Percentiles rank a stretch among this genome's conserved stretches.
Conservation (phyloP, 371 early-diverging fungal genomes). For the Smittium culicis region DNA sequence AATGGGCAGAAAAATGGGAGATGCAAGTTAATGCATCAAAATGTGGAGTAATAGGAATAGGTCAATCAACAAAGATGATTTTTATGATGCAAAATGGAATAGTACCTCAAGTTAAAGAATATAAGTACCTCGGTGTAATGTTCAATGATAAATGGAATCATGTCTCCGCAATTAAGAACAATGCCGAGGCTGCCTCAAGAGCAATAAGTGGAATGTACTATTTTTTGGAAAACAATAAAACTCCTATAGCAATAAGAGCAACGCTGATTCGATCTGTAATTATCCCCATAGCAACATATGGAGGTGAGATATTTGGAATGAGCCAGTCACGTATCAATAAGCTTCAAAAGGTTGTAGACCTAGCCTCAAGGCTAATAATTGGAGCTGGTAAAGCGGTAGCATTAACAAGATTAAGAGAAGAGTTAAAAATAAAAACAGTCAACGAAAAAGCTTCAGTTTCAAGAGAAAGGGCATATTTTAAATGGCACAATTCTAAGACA, state of each 20-base stretch:
- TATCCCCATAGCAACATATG: neutral
- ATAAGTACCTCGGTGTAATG: neutral
- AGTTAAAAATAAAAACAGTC: conserved; percentile 1
- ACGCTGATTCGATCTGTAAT: neutral
- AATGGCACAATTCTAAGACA: neutral
- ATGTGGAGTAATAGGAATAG: neutral
- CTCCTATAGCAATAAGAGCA: neutral
- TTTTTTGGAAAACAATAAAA: neutral
- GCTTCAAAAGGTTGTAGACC: neutral
- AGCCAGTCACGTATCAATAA: neutral
- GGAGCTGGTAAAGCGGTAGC: neutral
- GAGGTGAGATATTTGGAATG: conserved; percentile 8
- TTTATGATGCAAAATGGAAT: neutral
- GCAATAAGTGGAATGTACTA: neutral
- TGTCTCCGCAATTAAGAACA: neutral
- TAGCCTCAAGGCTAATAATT: neutral
- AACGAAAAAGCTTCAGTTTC: neutral
- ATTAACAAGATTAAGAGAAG: conserved; percentile 4
- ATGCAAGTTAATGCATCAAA: neutral
- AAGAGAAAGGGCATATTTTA: conserved; percentile 1
- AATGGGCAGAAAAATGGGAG: neutral
- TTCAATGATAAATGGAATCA: neutral
- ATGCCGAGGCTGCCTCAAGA: neutral
- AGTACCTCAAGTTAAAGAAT: neutral
- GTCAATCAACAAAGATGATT: neutral